Evolutionary conservation across 441 rosid genomes (phyloP).

Genomic region (Adansonia madagascariensis): DNA sequence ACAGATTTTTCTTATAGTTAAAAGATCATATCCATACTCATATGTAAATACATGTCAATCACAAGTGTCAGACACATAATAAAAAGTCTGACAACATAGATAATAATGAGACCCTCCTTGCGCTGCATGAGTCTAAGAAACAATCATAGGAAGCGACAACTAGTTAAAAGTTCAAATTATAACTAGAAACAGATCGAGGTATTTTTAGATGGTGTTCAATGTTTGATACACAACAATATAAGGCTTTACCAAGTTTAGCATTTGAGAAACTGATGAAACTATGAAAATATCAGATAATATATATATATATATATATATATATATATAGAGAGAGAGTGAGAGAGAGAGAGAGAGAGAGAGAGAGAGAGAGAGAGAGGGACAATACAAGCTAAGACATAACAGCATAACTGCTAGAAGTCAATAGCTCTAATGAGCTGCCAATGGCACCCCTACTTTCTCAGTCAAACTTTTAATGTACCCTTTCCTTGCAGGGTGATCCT

Average conservation of each 20-base stretch:
- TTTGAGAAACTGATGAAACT: neutral
- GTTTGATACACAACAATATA: neutral
- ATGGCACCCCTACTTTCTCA: constrained; percentile 43
- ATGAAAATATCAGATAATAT: neutral
- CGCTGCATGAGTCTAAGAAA: too few relatives aligned
- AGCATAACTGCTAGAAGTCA: neutral
- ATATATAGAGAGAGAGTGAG: too few relatives aligned
- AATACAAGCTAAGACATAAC: neutral
- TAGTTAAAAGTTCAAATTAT: neutral
- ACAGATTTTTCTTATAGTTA: too few relatives aligned
- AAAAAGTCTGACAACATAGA: too few relatives aligned
- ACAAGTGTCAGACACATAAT: too few relatives aligned
- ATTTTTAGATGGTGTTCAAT: neutral
- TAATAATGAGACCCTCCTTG: too few relatives aligned
- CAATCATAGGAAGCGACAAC: too few relatives aligned
- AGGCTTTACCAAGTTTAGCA: neutral
- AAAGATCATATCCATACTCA: too few relatives aligned
- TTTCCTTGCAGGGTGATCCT: constrained; percentile 74
- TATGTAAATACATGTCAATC: too few relatives aligned
- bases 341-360: too few relatives aligned
- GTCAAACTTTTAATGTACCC: constrained; percentile 51
- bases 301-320: neutral
- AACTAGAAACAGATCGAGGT: neutral
- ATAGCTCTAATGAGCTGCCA: constrained; percentile 49
- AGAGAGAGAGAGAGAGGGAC: too few relatives aligned